Evolutionary conservation across 306 rosid species (phyloP), one percentile per base, ranked within the genome.

Genomic region (Ammopiptanthus mongolicus): DNA sequence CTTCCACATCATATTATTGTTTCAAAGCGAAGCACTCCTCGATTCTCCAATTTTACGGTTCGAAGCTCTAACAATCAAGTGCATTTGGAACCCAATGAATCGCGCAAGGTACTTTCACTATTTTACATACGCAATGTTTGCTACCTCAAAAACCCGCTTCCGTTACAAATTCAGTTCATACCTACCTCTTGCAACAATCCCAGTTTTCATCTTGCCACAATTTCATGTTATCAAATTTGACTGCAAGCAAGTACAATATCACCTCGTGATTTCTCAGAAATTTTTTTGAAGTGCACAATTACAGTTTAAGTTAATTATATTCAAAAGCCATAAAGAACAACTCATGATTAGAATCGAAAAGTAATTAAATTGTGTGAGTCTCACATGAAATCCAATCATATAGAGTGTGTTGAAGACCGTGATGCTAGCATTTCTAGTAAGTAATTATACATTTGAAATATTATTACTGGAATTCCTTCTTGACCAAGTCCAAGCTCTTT

Each of bases 61-160:
- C 88, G 85, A 65, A 85, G 85, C 79, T 76, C 59, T 68, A 74
- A 55, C 10, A 28, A 74, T 60, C 80, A 69, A 23, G 21, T 74
- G 1, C 77, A 80, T 25, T 0, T 69, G 14, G 83, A 75, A 14
- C 28, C 73, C 61, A 76, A 21, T 7, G 64, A 87, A 25, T 65
- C 91, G 0, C 89, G 68, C 84, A 89, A 89, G 96, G 98, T 89
- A 37, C 37, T 25, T 74, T 34, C 41, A n/a, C 15, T 63, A 2
- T 51, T 37, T 61, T 25, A 63, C 5, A 6, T 8, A 17, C 41
- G 8, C 47, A 41, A 10, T 9, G 1, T 9, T 4, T 4, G 36
- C n/a, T n/a, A n/a, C n/a, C n/a, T n/a, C n/a, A n/a, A n/a, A n/a
- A n/a, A n/a, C n/a, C n/a, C n/a, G n/a, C 36, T 31, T 48, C 22